A percentile compares a stretch with the other conserved stretches of the same genome.
Conservation (phyloP, 768 basidiomycete species). For the Trametopsis cervina region DNA sequence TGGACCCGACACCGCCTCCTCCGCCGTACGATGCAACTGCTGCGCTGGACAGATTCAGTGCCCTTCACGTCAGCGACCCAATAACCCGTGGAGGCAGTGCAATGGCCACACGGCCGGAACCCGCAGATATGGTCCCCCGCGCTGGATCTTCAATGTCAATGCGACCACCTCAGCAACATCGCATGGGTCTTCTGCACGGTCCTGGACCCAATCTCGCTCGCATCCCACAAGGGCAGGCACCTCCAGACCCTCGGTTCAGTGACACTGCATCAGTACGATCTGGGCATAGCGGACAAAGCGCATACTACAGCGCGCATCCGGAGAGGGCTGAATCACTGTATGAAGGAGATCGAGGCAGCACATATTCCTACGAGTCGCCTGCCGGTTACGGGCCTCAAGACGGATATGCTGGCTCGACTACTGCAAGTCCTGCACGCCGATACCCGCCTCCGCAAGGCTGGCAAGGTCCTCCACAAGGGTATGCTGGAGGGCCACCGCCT, state of each 20-base stretch:
- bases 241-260: conserved; percentile 4
- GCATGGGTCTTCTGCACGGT: background rate
- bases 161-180: conserved; percentile 11
- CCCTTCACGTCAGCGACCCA: conserved; percentile 47
- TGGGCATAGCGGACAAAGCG: conserved; percentile 27
- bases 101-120: conserved; percentile 38
- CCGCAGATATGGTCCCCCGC: conserved; percentile 33
- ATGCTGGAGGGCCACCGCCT: conserved; percentile 22
- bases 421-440: conserved; percentile 4
- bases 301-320: conserved; percentile 21
- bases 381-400: conserved; percentile 11
- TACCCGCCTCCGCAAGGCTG: conserved; percentile 7
- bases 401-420: conserved; percentile 7
- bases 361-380: conserved; percentile 33
- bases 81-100: conserved; percentile 51
- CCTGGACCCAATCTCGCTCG: background rate
- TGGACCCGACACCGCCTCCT: conserved; percentile 20
- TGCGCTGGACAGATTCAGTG: conserved; percentile 44
- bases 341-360: conserved; percentile 27
- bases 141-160: conserved; percentile 19
- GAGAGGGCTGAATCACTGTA: conserved; percentile 19
- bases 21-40: conserved; percentile 38
- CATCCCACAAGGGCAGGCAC: conserved; percentile 14
- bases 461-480: conserved; percentile 11
- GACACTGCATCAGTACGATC: conserved; percentile 24